Conservation (phyloP, 75 land plant genomes). For the Larix kaempferi region DNA sequence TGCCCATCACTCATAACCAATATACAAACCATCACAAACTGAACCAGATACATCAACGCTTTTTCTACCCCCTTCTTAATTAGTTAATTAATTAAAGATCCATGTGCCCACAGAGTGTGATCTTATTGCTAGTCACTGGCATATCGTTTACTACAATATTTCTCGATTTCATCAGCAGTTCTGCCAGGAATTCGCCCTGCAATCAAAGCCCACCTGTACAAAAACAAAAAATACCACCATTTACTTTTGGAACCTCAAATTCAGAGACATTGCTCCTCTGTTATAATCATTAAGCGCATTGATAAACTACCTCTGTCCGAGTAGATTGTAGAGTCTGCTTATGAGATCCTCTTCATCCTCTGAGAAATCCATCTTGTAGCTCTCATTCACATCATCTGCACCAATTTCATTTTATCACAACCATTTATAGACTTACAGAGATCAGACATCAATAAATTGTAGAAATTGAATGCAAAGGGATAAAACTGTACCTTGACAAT, state of each 20-base stretch:
- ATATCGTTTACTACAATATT: constrained; percentile 12
- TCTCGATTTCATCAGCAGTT: constrained; percentile 3
- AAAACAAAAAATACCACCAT: neutral
- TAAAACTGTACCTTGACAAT: neutral
- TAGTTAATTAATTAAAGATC: too few relatives aligned
- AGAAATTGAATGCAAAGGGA: neutral
- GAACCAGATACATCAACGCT: neutral
- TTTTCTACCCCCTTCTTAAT: neutral
- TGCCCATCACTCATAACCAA: neutral
- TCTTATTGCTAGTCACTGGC: neutral
- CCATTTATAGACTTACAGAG: neutral
- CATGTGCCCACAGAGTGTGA: neutral
- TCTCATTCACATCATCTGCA: constrained; percentile 4
- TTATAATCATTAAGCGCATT: neutral
- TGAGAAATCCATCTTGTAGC: constrained; percentile 1
- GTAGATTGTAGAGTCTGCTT: constrained; percentile 10
- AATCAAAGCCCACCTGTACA: constrained; percentile 11
- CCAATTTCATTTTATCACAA: neutral
- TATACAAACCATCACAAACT: neutral
- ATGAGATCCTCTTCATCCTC: constrained; percentile 11
- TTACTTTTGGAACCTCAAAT: too few relatives aligned
- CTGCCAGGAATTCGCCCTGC: constrained; percentile 12
- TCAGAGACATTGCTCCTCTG: too few relatives aligned
- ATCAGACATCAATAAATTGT: too few relatives aligned
- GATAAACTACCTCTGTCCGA: constrained; percentile 8